Percentiles rank a stretch among this genome's conserved stretches.
Conservation (phyloP, 2,329 filamentous ascomycete species). For the Myriosclerotinia duriaeana region DNA sequence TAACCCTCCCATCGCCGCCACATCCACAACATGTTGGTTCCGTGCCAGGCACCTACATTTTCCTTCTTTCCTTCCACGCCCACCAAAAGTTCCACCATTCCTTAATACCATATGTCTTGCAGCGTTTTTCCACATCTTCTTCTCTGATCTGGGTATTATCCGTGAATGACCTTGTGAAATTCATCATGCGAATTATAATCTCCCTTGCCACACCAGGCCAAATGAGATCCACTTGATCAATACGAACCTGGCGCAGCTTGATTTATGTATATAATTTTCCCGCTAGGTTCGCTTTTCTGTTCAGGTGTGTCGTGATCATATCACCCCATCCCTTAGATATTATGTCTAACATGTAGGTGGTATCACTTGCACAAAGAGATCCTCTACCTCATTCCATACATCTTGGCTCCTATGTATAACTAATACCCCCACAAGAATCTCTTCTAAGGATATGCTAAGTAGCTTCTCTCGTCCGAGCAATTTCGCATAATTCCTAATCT, state of each 20-base stretch:
- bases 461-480: background rate
- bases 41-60: too few species aligned
- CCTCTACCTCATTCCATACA: background rate
- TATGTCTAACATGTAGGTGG: background rate
- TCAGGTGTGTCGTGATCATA: background rate
- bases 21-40: background rate
- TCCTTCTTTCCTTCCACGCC: background rate
- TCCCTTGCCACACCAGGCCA: too few species aligned
- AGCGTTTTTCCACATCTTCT: background rate
- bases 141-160: background rate
- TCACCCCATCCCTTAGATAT: background rate
- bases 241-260: too few species aligned
- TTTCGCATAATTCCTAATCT: background rate
- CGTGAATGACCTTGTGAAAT: background rate
- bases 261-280: background rate
- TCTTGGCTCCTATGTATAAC: too few species aligned
- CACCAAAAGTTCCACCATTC: background rate
- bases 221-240: too few species aligned
- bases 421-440: background rate
- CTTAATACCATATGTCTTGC: background rate
- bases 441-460: background rate
- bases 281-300: background rate
- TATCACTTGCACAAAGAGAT: background rate
- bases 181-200: too few species aligned
- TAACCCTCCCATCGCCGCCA: background rate